These are phyloP conservation scores for Phytophthora idaei DNA, from an alignment of 352 stramenopile species.

Conservation along the genomic window DNA sequence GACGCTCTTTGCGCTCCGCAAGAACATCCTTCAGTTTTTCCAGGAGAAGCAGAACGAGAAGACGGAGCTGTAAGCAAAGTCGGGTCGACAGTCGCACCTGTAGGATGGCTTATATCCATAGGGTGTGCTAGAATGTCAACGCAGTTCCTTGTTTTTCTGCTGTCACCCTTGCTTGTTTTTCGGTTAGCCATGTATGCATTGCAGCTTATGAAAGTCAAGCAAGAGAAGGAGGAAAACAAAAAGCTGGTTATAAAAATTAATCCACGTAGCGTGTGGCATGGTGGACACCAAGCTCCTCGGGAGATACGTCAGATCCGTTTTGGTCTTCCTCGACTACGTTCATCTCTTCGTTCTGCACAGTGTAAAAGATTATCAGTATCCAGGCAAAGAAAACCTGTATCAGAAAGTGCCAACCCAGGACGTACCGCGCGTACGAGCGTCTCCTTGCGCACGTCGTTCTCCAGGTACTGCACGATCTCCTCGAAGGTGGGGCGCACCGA, in stretches of 20 bases:
- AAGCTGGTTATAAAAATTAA: constrained; percentile 44
- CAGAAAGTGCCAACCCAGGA: constrained; percentile 24
- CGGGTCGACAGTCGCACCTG: constrained; percentile 13
- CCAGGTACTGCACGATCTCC: constrained; percentile 85
- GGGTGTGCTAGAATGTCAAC: constrained; percentile 32
- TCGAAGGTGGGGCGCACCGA: constrained; percentile 79
- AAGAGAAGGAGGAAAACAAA: constrained; percentile 16
- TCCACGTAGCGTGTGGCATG: constrained; percentile 87
- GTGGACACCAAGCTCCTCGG: constrained; percentile 83
- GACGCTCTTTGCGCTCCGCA: constrained; percentile 88
- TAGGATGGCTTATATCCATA: constrained; percentile 11
- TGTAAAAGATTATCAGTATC: constrained; percentile 17
- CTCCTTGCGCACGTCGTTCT: constrained; percentile 87
- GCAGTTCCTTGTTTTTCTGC: constrained; percentile 30
- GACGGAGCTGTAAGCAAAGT: constrained; percentile 38
- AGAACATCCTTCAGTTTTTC: constrained; percentile 90
- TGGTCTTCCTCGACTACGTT: constrained; percentile 41
- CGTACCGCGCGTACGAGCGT: constrained; percentile 81
- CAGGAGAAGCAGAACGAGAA: constrained; percentile 54
- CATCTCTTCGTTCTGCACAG: constrained; percentile 49
- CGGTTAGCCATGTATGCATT: too few relatives aligned
- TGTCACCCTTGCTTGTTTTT: background rate
- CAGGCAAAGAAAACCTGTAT: constrained; percentile 5
- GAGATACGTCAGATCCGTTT: constrained; percentile 52
- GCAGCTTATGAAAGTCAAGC: background rate